Conservation (phyloP, 345 rosid species). For the Xanthoceras sorbifolium region DNA sequence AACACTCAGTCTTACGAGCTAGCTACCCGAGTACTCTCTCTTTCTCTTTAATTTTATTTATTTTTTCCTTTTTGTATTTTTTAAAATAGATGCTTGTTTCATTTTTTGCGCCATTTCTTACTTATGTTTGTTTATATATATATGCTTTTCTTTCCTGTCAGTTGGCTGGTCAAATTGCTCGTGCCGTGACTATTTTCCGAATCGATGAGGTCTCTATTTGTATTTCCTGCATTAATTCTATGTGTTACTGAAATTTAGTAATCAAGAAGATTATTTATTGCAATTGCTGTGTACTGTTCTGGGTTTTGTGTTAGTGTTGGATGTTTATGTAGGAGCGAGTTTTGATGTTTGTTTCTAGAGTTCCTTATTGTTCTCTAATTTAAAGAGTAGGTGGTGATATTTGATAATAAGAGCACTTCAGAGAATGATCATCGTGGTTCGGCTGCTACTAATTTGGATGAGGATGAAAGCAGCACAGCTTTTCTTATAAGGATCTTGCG, state of each 20-base stretch:
- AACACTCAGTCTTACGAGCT: conserved; percentile 95
- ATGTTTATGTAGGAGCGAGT: not conserved
- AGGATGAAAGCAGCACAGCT: conserved; percentile 68
- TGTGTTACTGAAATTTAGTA: not conserved
- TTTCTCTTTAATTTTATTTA: conserved; percentile 8
- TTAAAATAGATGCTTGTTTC: not conserved
- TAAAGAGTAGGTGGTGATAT: conserved; percentile 71
- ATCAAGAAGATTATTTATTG: too few relatives aligned
- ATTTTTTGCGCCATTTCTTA: not conserved
- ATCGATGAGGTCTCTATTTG: conserved; percentile 70
- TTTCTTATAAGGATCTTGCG: conserved; percentile 79
- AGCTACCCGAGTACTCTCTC: conserved; percentile 71
- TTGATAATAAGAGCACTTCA: conserved; percentile 55
- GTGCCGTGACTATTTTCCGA: conserved; percentile 86
- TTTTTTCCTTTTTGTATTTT: not conserved
- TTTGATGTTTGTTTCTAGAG: not conserved
- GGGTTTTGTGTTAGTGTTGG: not conserved
- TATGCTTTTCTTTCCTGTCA: conserved; percentile 27
- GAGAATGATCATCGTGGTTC: conserved; percentile 31
- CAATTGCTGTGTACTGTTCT: too few relatives aligned
- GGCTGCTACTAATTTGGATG: conserved; percentile 37
- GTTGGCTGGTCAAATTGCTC: conserved; percentile 95
- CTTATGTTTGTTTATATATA: not conserved
- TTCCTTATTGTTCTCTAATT: not conserved
- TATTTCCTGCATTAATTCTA: not conserved